These are phyloP conservation scores for Manihot esculenta DNA, from an alignment of 441 rosid genomes.

Conservation along the genomic window DNA sequence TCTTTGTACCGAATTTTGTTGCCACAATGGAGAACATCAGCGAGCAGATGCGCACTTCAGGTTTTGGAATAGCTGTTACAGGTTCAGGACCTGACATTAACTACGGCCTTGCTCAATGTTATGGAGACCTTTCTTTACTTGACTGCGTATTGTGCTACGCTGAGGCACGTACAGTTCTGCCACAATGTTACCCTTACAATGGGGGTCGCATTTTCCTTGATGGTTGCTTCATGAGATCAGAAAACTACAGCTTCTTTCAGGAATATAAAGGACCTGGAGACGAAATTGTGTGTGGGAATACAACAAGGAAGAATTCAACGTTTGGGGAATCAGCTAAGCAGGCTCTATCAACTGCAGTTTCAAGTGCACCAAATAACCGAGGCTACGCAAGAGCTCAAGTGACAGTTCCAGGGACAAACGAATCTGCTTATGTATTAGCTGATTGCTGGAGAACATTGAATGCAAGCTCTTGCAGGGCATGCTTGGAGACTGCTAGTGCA, in stretches of 20 bases:
- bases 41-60: slow-evolving; percentile 48
- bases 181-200: slow-evolving; percentile 79
- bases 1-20: slow-evolving; percentile 71
- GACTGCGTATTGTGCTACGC: slow-evolving; percentile 93
- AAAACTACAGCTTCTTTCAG: slow-evolving; percentile 72
- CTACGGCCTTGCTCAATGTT: slow-evolving; percentile 87
- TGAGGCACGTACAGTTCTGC: slow-evolving; percentile 80
- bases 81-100: slow-evolving; percentile 74
- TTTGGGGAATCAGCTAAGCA: slow-evolving; percentile 46
- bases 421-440: slow-evolving; percentile 63
- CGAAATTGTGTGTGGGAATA: slow-evolving; percentile 60
- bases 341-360: slow-evolving; percentile 46
- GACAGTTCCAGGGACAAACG: slow-evolving; percentile 39
- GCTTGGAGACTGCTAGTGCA: slow-evolving; percentile 68
- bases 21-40: slow-evolving; percentile 77
- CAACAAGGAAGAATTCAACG: slow-evolving; percentile 35
- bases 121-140: slow-evolving; percentile 73
- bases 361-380: slow-evolving; percentile 39
- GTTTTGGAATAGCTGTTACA: slow-evolving; percentile 56
- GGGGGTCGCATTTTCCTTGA: slow-evolving; percentile 81
- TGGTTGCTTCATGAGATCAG: slow-evolving; percentile 91
- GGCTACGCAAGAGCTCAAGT: slow-evolving; percentile 52
- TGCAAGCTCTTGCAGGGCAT: slow-evolving; percentile 57
- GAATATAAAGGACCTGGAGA: slow-evolving; percentile 70
- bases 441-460: slow-evolving; percentile 83